These are phyloP conservation scores for Postia placenta DNA, from an alignment of 768 basidiomycete genomes.

Conservation along the genomic window DNA sequence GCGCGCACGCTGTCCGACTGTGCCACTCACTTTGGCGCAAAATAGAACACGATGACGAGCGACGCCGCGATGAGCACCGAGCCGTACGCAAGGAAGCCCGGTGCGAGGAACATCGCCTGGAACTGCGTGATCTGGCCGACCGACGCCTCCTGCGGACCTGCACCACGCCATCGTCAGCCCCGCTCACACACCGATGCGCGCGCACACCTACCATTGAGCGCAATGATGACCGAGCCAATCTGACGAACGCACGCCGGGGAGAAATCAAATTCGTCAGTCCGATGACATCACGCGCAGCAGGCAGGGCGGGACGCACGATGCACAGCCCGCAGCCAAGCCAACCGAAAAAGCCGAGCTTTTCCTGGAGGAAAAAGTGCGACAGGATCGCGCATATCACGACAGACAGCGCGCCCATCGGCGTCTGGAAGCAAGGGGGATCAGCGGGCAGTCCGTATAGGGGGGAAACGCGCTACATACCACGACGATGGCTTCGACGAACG, in stretches of 20 bases:
- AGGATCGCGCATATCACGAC: constrained; percentile 94
- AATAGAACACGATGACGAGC: constrained; percentile 72
- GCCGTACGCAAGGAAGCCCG: constrained; percentile 73
- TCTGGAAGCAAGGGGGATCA: constrained; percentile 36
- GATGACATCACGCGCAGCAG: neutral
- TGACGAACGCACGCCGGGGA: constrained; percentile 22
- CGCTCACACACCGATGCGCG: too few relatives aligned
- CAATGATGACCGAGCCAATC: constrained; percentile 86
- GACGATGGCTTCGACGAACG: constrained; percentile 88
- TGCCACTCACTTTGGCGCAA: constrained; percentile 62
- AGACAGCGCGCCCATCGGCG: constrained; percentile 92
- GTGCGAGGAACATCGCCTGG: constrained; percentile 72
- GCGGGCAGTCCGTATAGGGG: neutral
- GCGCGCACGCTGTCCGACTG: neutral
- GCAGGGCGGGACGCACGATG: constrained; percentile 56
- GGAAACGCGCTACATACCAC: constrained; percentile 79
- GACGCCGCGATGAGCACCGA: constrained; percentile 58
- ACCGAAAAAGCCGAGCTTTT: constrained; percentile 91
- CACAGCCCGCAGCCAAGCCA: constrained; percentile 93
- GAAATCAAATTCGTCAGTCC: constrained; percentile 4
- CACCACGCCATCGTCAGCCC: too few relatives aligned
- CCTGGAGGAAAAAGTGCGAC: constrained; percentile 90
- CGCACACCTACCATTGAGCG: constrained; percentile 61
- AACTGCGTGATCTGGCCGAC: constrained; percentile 69
- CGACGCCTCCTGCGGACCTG: constrained; percentile 65